Conservation (phyloP, 371 early-diverging fungal species). For the Apophysomyces ossiformis region DNA sequence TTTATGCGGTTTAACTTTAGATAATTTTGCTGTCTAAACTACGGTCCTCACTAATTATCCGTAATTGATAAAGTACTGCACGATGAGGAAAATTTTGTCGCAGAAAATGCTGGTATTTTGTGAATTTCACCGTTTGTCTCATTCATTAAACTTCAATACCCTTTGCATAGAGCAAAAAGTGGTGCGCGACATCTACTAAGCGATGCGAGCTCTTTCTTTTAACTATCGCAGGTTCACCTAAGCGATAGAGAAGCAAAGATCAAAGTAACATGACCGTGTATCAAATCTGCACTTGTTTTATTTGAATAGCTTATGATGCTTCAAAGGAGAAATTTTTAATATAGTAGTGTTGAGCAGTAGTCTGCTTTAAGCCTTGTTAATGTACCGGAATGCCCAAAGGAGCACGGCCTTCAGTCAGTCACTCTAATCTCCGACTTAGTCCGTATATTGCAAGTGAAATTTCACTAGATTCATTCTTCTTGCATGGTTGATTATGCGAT, state of each 20-base stretch:
- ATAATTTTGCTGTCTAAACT: constrained; percentile 40
- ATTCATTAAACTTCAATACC: too few relatives aligned
- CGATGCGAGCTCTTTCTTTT: not conserved
- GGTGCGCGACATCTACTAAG: too few relatives aligned
- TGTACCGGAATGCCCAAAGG: too few relatives aligned
- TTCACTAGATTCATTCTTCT: not conserved
- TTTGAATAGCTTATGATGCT: too few relatives aligned
- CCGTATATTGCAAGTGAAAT: not conserved
- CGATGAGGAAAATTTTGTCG: too few relatives aligned
- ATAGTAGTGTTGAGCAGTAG: not conserved
- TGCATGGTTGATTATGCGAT: constrained; percentile 5
- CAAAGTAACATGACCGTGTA: too few relatives aligned
- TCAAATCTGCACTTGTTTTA: too few relatives aligned
- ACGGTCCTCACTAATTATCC: not conserved
- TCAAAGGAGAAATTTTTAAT: not conserved
- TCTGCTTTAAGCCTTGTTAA: not conserved
- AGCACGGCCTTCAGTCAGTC: too few relatives aligned
- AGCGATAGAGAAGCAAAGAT: not conserved
- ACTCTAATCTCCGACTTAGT: too few relatives aligned
- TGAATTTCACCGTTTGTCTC: too few relatives aligned
- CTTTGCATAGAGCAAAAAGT: too few relatives aligned
- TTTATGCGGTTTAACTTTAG: constrained; percentile 43
- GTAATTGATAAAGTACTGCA: not conserved
- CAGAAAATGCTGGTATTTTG: too few relatives aligned
- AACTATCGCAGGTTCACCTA: not conserved